Evolutionary conservation across 2,329 filamentous ascomycete species (phyloP).

Genomic region (Xylaria sp.): DNA sequence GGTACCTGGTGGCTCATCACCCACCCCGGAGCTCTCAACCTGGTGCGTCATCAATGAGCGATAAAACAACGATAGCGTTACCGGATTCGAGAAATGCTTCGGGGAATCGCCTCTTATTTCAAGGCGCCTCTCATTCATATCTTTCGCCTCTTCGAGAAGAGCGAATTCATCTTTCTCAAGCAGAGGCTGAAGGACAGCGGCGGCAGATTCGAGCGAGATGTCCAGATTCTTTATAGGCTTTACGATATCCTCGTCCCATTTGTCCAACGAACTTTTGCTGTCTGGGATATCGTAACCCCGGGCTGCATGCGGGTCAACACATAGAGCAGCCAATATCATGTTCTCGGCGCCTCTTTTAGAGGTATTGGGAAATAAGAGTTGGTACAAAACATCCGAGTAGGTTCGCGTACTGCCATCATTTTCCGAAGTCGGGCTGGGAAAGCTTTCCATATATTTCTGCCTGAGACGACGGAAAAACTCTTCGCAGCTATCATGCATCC

Average conservation of each 20-base stretch:
- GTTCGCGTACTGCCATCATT: background rate
- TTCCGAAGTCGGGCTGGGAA: background rate
- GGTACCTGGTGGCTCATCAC: too few relatives aligned
- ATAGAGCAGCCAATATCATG: conserved; percentile 23
- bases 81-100: too few relatives aligned
- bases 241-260: conserved; percentile 1
- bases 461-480: conserved; percentile 23
- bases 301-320: background rate
- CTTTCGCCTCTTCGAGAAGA: background rate
- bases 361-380: background rate
- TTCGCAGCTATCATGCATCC: conserved; percentile 23
- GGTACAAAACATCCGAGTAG: conserved; percentile 19
- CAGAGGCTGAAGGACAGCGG: background rate
- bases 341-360: background rate
- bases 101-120: background rate
- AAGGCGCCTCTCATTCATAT: background rate
- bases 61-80: too few relatives aligned
- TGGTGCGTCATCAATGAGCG: too few relatives aligned
- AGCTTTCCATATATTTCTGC: background rate
- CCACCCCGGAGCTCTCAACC: too few relatives aligned
- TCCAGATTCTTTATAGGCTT: background rate
- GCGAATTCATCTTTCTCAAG: background rate
- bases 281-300: background rate
- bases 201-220: conserved; percentile 11
- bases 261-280: background rate